Base-by-base conservation (phyloP, 495 filamentous ascomycete species). In the Penicillium mononematosum region DNA sequence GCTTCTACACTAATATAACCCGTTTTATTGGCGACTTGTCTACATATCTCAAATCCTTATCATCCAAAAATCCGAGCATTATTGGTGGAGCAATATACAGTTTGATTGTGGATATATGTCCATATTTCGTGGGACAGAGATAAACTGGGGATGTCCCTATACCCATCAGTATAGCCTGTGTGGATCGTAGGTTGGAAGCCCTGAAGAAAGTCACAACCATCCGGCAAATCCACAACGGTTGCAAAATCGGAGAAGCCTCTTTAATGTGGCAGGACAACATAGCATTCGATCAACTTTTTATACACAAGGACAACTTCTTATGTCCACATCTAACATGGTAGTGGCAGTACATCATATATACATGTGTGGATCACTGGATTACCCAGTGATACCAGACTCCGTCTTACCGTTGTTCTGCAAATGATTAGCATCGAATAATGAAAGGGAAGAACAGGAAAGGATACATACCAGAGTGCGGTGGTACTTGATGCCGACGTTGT, bases 401-500 rank as follows among this genome's bases (percentile, higher is more conserved):
- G 55, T 56, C 50, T 55, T 55, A 39, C 61, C 61, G 29, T 63
- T 17, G 53, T 66, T 44, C 54, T 59, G 11, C 54, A 2, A 36
- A 49, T 32, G 11, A 36, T 59, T 42, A 62, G 60, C 24, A 38
- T 16, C 4, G 0, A 6, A 16, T 51, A 24, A 25, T 2, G 4
- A 0, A 22, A 47, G 14, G 29, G 7, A 31, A 17, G 16, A 20
- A 24, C 9, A 25, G 27, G 11, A 17, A 12, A 24, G 10, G 1
- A 12, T 20, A 4, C 61, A 49, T 54, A 64, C 62, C 43, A 55
- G 16, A 47, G 59, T 63, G 48, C 66, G 66, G 47, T 38, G 52
- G 55, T 59, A 69, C 53, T 67, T 70, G 20, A 74, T 66, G 53
- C 70, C 64, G 31, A 60, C 41, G 46, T 74, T 77, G 53, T 67